These are phyloP conservation scores for Paradendryphiella salina DNA, from an alignment of 2,329 filamentous ascomycete species.

Conservation along the genomic window DNA sequence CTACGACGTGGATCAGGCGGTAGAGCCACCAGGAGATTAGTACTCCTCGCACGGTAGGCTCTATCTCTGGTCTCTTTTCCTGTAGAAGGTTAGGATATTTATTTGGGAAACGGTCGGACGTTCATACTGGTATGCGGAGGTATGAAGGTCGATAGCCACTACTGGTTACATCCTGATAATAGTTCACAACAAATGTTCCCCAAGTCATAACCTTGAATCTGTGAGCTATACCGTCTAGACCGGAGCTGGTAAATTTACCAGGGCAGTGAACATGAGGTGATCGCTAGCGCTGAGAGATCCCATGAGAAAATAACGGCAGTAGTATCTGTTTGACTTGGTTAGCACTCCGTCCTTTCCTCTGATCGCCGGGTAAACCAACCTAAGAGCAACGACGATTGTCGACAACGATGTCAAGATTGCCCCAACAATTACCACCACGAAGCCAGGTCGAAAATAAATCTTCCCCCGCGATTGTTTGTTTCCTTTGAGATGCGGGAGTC, in stretches of 20 bases:
- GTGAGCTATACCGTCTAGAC: conserved; percentile 11
- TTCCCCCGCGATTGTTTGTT: conserved; percentile 1
- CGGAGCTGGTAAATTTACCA: conserved; percentile 24
- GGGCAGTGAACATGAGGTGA: conserved; percentile 41
- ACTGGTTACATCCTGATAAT: conserved; percentile 41
- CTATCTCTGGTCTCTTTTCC: conserved; percentile 37
- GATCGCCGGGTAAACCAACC: conserved; percentile 24
- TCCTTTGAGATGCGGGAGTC: neutral
- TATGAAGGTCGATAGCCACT: conserved; percentile 29
- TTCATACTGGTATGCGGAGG: conserved; percentile 34
- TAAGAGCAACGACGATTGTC: conserved; percentile 38
- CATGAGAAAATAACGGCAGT: conserved; percentile 41
- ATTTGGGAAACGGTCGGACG: neutral
- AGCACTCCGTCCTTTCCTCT: neutral
- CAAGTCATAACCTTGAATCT: conserved; percentile 38
- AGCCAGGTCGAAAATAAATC: conserved; percentile 41
- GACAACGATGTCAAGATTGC: conserved; percentile 42
- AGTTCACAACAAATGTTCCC: conserved; percentile 44
- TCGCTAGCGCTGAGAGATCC: conserved; percentile 38
- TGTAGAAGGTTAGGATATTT: conserved; percentile 17
- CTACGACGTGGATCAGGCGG: conserved; percentile 37
- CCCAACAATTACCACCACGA: conserved; percentile 42
- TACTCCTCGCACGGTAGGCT: conserved; percentile 28
- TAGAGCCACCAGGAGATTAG: conserved; percentile 44
- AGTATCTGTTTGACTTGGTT: conserved; percentile 31